phyloP scores from a whole-genome alignment of 2,329 filamentous ascomycete genomes.

The Ramularia collo-cygni region DNA sequence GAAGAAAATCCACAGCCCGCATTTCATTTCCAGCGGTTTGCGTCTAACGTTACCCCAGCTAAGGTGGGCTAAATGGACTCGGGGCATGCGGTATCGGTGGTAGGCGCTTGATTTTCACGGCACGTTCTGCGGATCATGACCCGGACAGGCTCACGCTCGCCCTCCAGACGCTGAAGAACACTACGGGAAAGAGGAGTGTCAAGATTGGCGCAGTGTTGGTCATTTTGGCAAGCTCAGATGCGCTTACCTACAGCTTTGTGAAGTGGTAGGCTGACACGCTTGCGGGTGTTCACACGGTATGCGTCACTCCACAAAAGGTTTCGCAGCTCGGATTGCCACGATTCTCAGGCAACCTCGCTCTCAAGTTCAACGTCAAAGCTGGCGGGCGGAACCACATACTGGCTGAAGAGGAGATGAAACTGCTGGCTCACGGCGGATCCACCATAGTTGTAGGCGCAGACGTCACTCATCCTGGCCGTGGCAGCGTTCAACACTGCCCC shows the following conservation, averaged over 20 bases:
- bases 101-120: neutral
- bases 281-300: constrained; percentile 3
- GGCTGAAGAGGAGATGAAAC: constrained; percentile 8
- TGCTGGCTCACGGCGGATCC: constrained; percentile 3
- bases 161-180: too few species aligned
- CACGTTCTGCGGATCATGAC: neutral
- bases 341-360: constrained; percentile 4
- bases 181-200: neutral
- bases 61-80: too few species aligned
- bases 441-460: constrained; percentile 40
- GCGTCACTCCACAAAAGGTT: neutral
- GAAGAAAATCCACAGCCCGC: too few species aligned
- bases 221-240: constrained; percentile 1
- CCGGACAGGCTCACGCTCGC: too few species aligned
- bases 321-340: neutral
- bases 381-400: constrained; percentile 4
- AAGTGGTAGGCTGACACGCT: constrained; percentile 15
- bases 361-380: constrained; percentile 6
- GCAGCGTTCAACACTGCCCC: constrained; percentile 23
- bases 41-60: too few species aligned
- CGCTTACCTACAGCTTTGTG: constrained; percentile 7
- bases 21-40: too few species aligned
- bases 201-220: constrained; percentile 2
- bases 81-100: too few species aligned
- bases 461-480: constrained; percentile 35